Evolutionary conservation across 2,329 filamentous ascomycete genomes (phyloP).

Genomic region (Penicillium thymicola): DNA sequence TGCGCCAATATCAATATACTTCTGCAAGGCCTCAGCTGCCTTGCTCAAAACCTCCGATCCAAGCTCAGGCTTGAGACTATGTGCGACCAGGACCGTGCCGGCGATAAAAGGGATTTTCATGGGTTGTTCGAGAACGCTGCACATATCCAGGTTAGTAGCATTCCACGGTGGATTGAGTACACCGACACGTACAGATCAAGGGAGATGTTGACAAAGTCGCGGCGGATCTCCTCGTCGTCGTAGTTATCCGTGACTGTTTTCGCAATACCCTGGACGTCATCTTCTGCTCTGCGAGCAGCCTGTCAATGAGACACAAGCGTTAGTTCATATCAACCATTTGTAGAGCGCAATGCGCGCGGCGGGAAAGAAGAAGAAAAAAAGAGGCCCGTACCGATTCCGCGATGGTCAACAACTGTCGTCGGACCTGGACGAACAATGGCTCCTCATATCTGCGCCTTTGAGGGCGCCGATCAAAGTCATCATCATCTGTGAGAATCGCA

Average conservation of each 20-base stretch:
- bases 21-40: conserved; percentile 61
- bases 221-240: conserved; percentile 76
- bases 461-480: conserved; percentile 69
- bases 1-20: conserved; percentile 65
- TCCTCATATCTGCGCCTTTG: conserved; percentile 73
- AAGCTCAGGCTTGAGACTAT: conserved; percentile 73
- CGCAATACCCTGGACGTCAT: conserved; percentile 72
- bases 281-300: conserved; percentile 71
- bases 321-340: background rate
- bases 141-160: conserved; percentile 5
- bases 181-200: conserved; percentile 62
- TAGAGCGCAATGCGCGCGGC: background rate
- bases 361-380: background rate
- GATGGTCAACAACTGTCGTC: conserved; percentile 73
- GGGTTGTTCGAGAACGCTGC: conserved; percentile 76
- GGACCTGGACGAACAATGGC: conserved; percentile 67
- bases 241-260: conserved; percentile 76
- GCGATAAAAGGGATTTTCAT: conserved; percentile 97
- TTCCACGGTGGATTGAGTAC: background rate
- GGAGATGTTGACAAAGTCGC: conserved; percentile 68
- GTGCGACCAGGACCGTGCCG: conserved; percentile 74
- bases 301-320: conserved; percentile 21
- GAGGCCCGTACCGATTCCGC: conserved; percentile 63
- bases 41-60: conserved; percentile 66
- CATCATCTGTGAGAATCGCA: conserved; percentile 58